Base-by-base conservation (phyloP, 352 stramenopile genomes). In the Phytophthora tentaculata region DNA sequence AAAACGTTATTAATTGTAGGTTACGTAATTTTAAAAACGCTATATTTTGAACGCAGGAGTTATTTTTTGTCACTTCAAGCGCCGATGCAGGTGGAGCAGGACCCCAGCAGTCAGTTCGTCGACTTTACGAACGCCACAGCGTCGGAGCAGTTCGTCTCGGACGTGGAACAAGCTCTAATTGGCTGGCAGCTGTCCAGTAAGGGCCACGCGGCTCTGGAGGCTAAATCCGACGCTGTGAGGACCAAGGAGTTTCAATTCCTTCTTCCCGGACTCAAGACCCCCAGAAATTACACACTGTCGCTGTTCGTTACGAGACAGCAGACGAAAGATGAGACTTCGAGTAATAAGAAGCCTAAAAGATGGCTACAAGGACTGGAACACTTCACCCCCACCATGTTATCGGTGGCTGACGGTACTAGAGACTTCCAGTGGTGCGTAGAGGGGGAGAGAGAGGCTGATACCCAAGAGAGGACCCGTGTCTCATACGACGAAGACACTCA, bases 71-170 rank as follows among this genome's bases (percentile, higher is more conserved):
- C 45, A 62, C 59, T 73, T 69, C 13, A 81, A 80, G 50, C 29
- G 6, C 14, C 39, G 49, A 77, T 87, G 80, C 67, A 89, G 67
- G 86, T 94, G 54, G 87, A 95, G 51, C 81, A 95, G 67, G 87
- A 95, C 65, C 86, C 86, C 54, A 89, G 83, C 79, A 90, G 80
- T 61, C 87, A 93, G 53, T 95, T 94, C 64, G 83, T 95, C 48
- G 87, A 95, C 72, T 95, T 91, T 56, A 95, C 87, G 57, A 95
- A 94, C 66, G 87, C 86, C 54, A 95, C 87, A 32, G 73, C 72
- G 62, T 75, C 88, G 50, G 87, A 95, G 71, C 83, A 91, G 73
- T 92, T 95, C 74, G 68, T 91, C 14, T 81, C 87, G 23, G 84
- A 90, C 65, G 45, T 90, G 32, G 87, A 95, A 71, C 84, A 93